Conservation (phyloP, 2,329 filamentous ascomycete species). For the Microdochium bolleyi region DNA sequence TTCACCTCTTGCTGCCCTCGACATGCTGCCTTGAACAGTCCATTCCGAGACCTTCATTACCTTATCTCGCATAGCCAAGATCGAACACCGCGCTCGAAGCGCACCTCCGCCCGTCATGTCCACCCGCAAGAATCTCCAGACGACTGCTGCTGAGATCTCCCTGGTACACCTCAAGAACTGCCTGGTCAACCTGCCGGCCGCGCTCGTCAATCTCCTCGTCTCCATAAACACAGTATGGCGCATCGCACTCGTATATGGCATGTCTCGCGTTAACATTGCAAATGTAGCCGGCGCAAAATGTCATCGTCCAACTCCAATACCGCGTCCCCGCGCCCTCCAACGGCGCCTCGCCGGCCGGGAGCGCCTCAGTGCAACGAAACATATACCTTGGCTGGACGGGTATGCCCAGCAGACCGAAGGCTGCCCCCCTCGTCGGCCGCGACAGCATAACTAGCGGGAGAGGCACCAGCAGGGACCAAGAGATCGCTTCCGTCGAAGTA, state of each 20-base stretch:
- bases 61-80: neutral
- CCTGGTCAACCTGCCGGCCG: conserved; percentile 82
- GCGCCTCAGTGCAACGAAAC: conserved; percentile 51
- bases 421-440: conserved; percentile 63
- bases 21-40: no score
- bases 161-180: conserved; percentile 88
- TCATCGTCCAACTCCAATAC: conserved; percentile 85
- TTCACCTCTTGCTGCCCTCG: no score
- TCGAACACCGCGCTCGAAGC: no score
- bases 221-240: conserved; percentile 78
- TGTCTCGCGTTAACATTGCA: conserved; percentile 11
- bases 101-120: conserved; percentile 22
- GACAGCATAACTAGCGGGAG: conserved; percentile 60
- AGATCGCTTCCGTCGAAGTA: conserved; percentile 72
- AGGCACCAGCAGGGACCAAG: conserved; percentile 62
- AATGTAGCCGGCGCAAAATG: conserved; percentile 79
- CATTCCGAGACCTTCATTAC: no score
- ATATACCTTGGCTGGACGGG: conserved; percentile 94
- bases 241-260: neutral
- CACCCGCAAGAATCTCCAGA: conserved; percentile 45
- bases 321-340: conserved; percentile 40
- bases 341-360: conserved; percentile 33
- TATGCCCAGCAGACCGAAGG: conserved; percentile 85
- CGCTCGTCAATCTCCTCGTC: conserved; percentile 75
- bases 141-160: conserved; percentile 73